Conservation (phyloP, 1,284 basidiomycete species). For the Xanthoconium separans region DNA sequence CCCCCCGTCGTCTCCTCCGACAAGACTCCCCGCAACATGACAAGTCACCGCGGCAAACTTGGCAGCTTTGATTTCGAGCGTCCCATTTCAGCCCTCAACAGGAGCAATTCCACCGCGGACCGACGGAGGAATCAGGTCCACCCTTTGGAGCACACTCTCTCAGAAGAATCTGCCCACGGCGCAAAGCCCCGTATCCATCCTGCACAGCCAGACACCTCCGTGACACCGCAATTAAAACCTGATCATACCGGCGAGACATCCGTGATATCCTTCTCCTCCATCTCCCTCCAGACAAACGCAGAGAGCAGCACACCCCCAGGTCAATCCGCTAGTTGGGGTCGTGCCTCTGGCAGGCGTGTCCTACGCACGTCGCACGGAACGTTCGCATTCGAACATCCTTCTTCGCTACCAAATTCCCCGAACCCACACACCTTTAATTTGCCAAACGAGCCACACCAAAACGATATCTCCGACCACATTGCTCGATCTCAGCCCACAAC, state of each 20-base stretch:
- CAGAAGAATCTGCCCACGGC: constrained; percentile 25
- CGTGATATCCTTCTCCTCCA: constrained; percentile 32
- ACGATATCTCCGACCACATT: not conserved
- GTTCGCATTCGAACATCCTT: constrained; percentile 44
- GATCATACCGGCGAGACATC: constrained; percentile 30
- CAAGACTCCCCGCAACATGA: constrained; percentile 28
- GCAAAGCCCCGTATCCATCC: constrained; percentile 14
- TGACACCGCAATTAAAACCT: constrained; percentile 18
- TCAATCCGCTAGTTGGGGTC: constrained; percentile 36
- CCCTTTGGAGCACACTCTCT: constrained; percentile 27
- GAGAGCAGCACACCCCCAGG: constrained; percentile 13
- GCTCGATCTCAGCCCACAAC: constrained; percentile 8
- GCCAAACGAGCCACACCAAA: constrained; percentile 15
- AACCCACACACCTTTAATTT: constrained; percentile 20
- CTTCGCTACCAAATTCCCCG: constrained; percentile 40
- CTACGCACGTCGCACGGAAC: constrained; percentile 34
- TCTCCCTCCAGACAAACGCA: constrained; percentile 31
- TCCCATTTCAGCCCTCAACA: constrained; percentile 40
- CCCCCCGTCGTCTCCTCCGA: constrained; percentile 2
- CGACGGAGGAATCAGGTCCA: constrained; percentile 14
- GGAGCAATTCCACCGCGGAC: constrained; percentile 30
- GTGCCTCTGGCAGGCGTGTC: constrained; percentile 29
- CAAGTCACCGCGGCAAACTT: constrained; percentile 44
- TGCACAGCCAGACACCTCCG: constrained; percentile 18
- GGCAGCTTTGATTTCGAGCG: constrained; percentile 76